A percentile compares a stretch with the other conserved stretches of the same genome.
phyloP scores from a whole-genome alignment of 441 rosid genomes.

The Theobroma grandiflorum region DNA sequence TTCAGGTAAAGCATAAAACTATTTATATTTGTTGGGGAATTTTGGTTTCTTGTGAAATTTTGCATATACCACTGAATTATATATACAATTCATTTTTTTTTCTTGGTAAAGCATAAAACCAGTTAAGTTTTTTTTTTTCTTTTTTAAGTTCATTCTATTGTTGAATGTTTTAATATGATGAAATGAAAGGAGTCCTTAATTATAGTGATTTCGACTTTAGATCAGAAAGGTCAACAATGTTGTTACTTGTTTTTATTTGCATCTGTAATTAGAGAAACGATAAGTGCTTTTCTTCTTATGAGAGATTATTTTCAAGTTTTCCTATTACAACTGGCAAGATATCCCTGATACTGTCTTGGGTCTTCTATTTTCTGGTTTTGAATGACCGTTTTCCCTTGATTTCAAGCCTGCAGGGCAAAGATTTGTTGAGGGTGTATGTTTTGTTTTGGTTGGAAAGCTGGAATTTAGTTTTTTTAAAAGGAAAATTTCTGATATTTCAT shows the following conservation, averaged over 20 bases:
- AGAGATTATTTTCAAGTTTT: not conserved
- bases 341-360: not conserved
- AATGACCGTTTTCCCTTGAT: not conserved
- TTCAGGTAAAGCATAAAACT: conserved; percentile 43
- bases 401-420: not conserved
- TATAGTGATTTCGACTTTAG: not conserved
- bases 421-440: conserved; percentile 8
- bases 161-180: not conserved
- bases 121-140: not conserved
- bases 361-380: not conserved
- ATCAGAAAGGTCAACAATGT: conserved; percentile 20
- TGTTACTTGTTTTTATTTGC: conserved; percentile 3
- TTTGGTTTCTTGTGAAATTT: not conserved
- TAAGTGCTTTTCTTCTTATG: not conserved
- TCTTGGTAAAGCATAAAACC: too few species aligned
- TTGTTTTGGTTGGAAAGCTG: not conserved
- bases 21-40: not conserved
- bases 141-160: not conserved
- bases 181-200: not conserved
- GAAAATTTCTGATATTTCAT: not conserved
- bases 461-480: not conserved
- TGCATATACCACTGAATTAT: too few species aligned
- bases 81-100: too few species aligned
- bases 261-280: conserved; percentile 14
- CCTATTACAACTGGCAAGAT: not conserved